Evolutionary conservation across 306 rosid species (phyloP).

Genomic region (Ochetophila trinervis): DNA sequence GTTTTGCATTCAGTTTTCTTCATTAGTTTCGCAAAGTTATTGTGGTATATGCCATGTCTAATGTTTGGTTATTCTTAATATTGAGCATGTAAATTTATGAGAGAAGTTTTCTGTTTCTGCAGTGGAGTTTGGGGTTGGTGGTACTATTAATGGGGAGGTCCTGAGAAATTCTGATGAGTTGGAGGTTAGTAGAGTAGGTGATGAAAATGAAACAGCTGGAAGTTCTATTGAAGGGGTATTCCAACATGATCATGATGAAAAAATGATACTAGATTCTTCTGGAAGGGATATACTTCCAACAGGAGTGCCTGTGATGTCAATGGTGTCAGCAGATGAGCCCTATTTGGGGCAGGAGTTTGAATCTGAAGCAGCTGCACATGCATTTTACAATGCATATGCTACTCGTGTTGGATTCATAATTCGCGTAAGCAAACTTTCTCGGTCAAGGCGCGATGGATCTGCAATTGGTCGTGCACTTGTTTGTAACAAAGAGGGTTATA

Average conservation of each 20-base stretch:
- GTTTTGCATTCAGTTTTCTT: not conserved
- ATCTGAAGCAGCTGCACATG: constrained; percentile 84
- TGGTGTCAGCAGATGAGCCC: constrained; percentile 65
- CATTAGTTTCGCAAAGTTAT: not conserved
- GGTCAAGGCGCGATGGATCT: constrained; percentile 93
- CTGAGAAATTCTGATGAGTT: constrained; percentile 43
- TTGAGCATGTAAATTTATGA: constrained; percentile 11
- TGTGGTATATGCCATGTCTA: not conserved
- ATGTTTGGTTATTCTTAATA: constrained; percentile 9
- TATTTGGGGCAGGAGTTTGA: constrained; percentile 93
- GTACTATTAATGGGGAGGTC: constrained; percentile 44
- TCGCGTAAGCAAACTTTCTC: constrained; percentile 94
- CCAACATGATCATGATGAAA: constrained; percentile 49
- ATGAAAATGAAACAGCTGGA: constrained; percentile 57
- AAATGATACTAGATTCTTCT: constrained; percentile 46
- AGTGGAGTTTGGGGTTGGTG: constrained; percentile 83
- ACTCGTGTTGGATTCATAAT: constrained; percentile 69
- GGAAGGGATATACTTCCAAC: constrained; percentile 40
- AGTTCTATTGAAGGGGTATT: constrained; percentile 59
- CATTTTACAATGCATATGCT: constrained; percentile 91
- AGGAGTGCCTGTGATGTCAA: constrained; percentile 45
- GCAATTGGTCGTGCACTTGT: constrained; percentile 95
- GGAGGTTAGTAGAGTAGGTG: constrained; percentile 42
- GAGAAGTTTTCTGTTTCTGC: constrained; percentile 34
- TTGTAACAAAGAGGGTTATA: constrained; percentile 95